Evolutionary conservation across 2,329 filamentous ascomycete species (phyloP).

Genomic region (Fusarium setosum): DNA sequence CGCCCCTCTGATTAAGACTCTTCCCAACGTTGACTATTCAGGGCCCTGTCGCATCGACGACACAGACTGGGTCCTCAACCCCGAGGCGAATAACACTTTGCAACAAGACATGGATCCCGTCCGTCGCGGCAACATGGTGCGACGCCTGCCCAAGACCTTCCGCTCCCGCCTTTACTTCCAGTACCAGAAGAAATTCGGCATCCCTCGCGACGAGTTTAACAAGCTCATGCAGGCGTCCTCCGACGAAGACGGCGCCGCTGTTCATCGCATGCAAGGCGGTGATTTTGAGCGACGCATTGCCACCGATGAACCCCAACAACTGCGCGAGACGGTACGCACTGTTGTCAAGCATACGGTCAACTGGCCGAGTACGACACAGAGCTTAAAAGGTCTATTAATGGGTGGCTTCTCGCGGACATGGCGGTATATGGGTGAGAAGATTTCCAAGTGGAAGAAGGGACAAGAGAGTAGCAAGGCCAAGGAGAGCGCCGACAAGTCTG

Average conservation of each 20-base stretch:
- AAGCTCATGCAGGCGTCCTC: conserved; percentile 83
- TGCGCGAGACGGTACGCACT: conserved; percentile 76
- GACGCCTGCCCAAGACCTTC: conserved; percentile 87
- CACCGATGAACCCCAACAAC: conserved; percentile 70
- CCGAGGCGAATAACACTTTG: conserved; percentile 72
- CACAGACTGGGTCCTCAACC: conserved; percentile 53
- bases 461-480: conserved; percentile 42
- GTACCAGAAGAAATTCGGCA: conserved; percentile 90
- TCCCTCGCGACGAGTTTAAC: conserved; percentile 85
- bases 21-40: conserved; percentile 87
- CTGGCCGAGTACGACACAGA: conserved; percentile 93
- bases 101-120: conserved; percentile 93
- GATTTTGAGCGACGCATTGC: conserved; percentile 90
- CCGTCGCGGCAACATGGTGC: conserved; percentile 95
- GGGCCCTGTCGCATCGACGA: conserved; percentile 60
- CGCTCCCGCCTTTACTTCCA: conserved; percentile 92
- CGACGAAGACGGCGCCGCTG: conserved; percentile 75
- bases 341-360: conserved; percentile 89
- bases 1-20: conserved; percentile 85
- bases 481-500: conserved; percentile 28
- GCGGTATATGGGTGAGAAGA: conserved; percentile 87
- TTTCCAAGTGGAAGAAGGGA: conserved; percentile 70
- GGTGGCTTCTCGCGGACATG: conserved; percentile 76
- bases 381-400: conserved; percentile 84
- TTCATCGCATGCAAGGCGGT: conserved; percentile 81